These are phyloP conservation scores for Epichloe glyceriae DNA, from an alignment of 2,329 filamentous ascomycete genomes.

Conservation along the genomic window DNA sequence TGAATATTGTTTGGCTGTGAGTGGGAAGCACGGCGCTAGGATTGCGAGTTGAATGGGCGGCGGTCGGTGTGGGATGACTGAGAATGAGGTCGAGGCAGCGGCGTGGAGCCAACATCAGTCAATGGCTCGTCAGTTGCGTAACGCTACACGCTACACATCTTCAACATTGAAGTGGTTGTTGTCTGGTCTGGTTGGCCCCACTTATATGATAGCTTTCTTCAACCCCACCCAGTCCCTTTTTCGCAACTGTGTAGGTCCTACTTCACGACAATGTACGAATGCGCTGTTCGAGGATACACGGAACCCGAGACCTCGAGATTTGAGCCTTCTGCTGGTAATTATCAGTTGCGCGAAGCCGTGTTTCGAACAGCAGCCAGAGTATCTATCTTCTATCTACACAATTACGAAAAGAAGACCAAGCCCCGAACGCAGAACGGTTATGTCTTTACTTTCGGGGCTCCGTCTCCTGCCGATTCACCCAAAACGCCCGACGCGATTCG, in stretches of 20 bases:
- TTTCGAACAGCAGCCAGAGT: neutral
- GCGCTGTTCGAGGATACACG: too few species aligned
- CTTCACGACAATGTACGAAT: too few species aligned
- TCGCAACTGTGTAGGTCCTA: too few species aligned
- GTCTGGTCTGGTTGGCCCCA: neutral
- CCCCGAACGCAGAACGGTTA: neutral
- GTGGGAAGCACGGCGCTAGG: neutral
- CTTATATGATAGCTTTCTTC: neutral
- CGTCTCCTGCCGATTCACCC: neutral
- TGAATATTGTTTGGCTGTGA: conserved; percentile 5
- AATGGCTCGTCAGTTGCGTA: conserved; percentile 2
- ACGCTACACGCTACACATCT: conserved; percentile 1
- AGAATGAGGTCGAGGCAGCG: conserved; percentile 1
- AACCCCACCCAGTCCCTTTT: too few species aligned
- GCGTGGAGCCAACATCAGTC: conserved; percentile 3
- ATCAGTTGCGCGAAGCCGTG: neutral
- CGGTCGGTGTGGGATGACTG: neutral
- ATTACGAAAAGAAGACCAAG: neutral
- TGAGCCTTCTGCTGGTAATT: neutral
- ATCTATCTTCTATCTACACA: neutral
- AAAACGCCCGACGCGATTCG: neutral
- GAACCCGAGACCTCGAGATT: neutral
- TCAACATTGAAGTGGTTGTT: neutral
- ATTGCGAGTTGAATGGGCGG: neutral
- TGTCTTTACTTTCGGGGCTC: neutral